Evolutionary conservation across 208 protist species (phyloP).

Genomic region (Crithidia bombi): DNA sequence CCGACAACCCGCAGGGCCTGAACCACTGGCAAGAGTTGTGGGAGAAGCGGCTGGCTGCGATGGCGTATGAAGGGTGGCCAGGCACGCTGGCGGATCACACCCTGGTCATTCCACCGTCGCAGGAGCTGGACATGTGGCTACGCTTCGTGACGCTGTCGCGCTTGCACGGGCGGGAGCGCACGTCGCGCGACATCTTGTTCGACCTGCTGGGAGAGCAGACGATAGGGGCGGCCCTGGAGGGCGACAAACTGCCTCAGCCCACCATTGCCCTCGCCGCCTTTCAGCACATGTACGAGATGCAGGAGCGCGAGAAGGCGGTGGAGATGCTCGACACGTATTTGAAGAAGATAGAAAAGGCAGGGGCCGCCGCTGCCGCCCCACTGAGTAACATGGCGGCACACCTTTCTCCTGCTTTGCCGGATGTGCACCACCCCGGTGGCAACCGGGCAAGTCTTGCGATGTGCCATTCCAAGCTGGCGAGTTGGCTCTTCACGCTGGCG

Average conservation of each 20-base stretch:
- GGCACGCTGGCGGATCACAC: slow-evolving; percentile 96
- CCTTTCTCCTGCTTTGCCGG: no score
- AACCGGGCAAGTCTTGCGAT: slow-evolving; percentile 62
- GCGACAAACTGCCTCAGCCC: slow-evolving; percentile 60
- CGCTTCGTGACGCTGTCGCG: slow-evolving; percentile 96
- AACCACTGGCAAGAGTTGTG: slow-evolving; percentile 88
- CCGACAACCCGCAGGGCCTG: slow-evolving; percentile 59
- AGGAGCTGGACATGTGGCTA: slow-evolving; percentile 97
- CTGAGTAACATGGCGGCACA: no score
- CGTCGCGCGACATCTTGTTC: slow-evolving; percentile 90
- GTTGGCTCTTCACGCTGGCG: slow-evolving; percentile 68
- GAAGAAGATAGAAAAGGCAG: slow-evolving; percentile 44
- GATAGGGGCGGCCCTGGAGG: slow-evolving; percentile 62
- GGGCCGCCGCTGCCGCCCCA: slow-evolving; percentile 4
- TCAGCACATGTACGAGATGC: slow-evolving; percentile 88
- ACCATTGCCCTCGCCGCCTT: slow-evolving; percentile 82
- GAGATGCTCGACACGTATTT: slow-evolving; percentile 77
- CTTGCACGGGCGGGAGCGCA: slow-evolving; percentile 81
- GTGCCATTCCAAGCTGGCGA: slow-evolving; percentile 85
- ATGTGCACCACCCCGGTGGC: not conserved
- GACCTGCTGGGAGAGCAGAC: slow-evolving; percentile 83
- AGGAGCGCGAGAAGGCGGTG: slow-evolving; percentile 69
- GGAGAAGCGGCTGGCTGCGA: slow-evolving; percentile 81
- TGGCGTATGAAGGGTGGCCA: slow-evolving; percentile 97
- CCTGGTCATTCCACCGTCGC: slow-evolving; percentile 91